A percentile compares a stretch with the other conserved stretches of the same genome.
Conservation (phyloP, 768 basidiomycete species). For the Pholiota molesta region DNA sequence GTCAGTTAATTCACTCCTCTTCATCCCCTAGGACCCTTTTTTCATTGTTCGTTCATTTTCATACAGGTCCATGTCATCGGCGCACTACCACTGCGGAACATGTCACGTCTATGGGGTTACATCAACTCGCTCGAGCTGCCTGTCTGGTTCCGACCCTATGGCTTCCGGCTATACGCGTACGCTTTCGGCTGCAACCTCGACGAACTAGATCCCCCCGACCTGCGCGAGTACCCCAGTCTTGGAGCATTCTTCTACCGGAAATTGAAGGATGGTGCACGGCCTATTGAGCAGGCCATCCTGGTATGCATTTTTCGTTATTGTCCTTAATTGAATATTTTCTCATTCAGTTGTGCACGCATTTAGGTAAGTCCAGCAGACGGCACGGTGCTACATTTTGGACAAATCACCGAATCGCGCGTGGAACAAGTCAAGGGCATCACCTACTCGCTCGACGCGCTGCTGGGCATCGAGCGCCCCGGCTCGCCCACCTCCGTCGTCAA, state of each 20-base stretch:
- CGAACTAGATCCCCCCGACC: slow-evolving; percentile 81
- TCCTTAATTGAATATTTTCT: neutral
- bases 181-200: slow-evolving; percentile 95
- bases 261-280: slow-evolving; percentile 80
- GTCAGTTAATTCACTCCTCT: slow-evolving; percentile 44
- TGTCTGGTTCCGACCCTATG: slow-evolving; percentile 92
- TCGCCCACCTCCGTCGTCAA: slow-evolving; percentile 43
- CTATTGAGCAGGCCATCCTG: slow-evolving; percentile 74
- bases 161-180: slow-evolving; percentile 81
- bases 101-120: slow-evolving; percentile 98
- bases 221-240: slow-evolving; percentile 80
- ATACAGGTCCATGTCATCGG: slow-evolving; percentile 92
- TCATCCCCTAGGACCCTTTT: neutral
- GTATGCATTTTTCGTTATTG: slow-evolving; percentile 41
- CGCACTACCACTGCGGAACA: slow-evolving; percentile 89
- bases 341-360: slow-evolving; percentile 4
- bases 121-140: slow-evolving; percentile 92
- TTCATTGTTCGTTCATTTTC: neutral
- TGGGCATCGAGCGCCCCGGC: slow-evolving; percentile 70
- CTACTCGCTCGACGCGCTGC: slow-evolving; percentile 91
- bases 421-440: slow-evolving; percentile 99
- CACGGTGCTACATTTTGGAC: slow-evolving; percentile 88
- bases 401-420: slow-evolving; percentile 74
- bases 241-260: slow-evolving; percentile 95
- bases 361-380: slow-evolving; percentile 97